These are phyloP conservation scores for Aspergillus heteromorphus DNA, from an alignment of 495 filamentous ascomycete species.

Conservation along the genomic window DNA sequence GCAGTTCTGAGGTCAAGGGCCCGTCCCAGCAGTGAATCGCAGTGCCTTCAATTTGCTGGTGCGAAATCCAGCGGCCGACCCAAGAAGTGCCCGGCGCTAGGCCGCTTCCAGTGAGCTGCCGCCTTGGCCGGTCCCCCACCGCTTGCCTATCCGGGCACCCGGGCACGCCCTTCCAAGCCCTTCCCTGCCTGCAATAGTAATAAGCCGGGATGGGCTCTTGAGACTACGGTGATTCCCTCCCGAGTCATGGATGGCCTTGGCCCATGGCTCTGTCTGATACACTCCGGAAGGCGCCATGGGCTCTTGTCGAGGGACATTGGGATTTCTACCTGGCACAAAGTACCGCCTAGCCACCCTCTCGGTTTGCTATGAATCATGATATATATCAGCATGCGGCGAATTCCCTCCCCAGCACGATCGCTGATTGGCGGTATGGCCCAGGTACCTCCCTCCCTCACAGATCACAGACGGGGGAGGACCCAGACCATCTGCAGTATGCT, in stretches of 20 bases:
- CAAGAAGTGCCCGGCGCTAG: background rate
- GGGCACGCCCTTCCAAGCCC: background rate
- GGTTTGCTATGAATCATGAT: background rate
- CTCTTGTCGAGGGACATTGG: too few species aligned
- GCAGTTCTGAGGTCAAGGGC: background rate
- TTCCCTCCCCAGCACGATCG: background rate
- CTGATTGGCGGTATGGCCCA: background rate
- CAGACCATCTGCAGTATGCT: too few species aligned
- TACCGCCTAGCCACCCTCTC: too few species aligned
- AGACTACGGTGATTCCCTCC: too few species aligned
- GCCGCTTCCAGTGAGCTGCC: background rate
- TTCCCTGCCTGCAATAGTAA: background rate
- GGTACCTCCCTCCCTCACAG: too few species aligned
- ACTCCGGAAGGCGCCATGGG: too few species aligned
- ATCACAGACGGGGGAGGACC: background rate
- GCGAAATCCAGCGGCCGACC: background rate
- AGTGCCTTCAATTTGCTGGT: background rate
- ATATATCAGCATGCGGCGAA: background rate
- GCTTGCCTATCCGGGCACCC: background rate
- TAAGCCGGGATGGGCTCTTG: too few species aligned
- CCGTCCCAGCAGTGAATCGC: background rate
- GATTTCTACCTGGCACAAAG: too few species aligned
- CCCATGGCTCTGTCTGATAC: too few species aligned
- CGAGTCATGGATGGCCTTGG: too few species aligned
- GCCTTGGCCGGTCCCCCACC: background rate